These are phyloP conservation scores for Ganoderma lingzhi DNA, from an alignment of 1,284 basidiomycete species.

Conservation along the genomic window DNA sequence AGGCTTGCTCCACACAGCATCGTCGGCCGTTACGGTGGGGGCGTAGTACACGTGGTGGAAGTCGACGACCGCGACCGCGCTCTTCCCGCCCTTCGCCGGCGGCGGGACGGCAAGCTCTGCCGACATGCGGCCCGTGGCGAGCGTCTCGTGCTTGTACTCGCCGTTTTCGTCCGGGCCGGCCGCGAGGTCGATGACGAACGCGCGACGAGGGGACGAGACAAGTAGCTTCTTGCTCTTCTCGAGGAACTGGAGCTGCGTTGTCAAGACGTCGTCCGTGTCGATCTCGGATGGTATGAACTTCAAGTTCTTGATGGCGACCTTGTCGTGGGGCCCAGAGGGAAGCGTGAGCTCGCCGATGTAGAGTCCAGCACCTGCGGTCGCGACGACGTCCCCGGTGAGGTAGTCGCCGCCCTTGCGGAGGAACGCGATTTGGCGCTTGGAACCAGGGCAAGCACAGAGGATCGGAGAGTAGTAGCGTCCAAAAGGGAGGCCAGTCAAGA, in stretches of 20 bases:
- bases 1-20: constrained; percentile 72
- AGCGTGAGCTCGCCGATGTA: constrained; percentile 68
- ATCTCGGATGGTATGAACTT: constrained; percentile 37
- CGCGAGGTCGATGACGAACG: constrained; percentile 63
- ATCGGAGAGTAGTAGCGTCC: constrained; percentile 71
- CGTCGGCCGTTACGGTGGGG: constrained; percentile 48
- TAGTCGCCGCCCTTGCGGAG: constrained; percentile 65
- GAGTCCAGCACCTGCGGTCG: constrained; percentile 67
- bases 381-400: constrained; percentile 69
- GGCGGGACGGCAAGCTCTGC: constrained; percentile 58
- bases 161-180: constrained; percentile 55
- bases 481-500: constrained; percentile 62
- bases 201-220: constrained; percentile 60
- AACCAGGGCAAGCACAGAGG: constrained; percentile 54
- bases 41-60: constrained; percentile 70
- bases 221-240: constrained; percentile 59
- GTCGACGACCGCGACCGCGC: constrained; percentile 67
- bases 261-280: constrained; percentile 30
- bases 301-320: constrained; percentile 36
- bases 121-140: constrained; percentile 64
- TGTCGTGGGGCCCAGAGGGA: constrained; percentile 44
- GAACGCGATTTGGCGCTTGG: constrained; percentile 63
- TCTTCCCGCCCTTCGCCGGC: constrained; percentile 23
- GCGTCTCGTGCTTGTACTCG: constrained; percentile 54
- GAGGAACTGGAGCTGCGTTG: constrained; percentile 58